Evolutionary conservation across 2,329 filamentous ascomycete species (phyloP), one percentile per base, ranked within the genome.

Genomic region (Microdochium nivale): DNA sequence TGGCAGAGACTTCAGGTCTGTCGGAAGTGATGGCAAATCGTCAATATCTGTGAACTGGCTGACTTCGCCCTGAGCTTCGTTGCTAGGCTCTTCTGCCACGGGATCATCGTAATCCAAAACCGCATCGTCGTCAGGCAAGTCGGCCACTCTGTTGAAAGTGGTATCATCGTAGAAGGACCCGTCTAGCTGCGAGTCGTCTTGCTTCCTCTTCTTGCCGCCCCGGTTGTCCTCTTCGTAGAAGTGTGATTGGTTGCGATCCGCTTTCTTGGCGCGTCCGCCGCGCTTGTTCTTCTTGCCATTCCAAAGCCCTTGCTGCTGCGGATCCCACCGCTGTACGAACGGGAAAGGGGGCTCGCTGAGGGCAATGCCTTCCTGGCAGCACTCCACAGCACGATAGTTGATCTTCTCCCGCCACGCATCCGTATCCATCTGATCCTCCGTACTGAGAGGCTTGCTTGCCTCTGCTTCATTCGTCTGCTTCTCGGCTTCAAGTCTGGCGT

Each of bases 281-380:
- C 68, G 64, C 48, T 71, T 70, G 37, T 65, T 67, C 44, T 67
- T 69, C 57, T 72, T 72, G 2, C 46, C 46, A 16, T 65, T 64
- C 56, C 71, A 70, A 16, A 55, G 56, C 32, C 60, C 57, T 65
- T 80, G 77, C 60, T 91, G 87, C 54, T 90, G 85, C 3, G 81
- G 78, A 66, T 95, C 89, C 92, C 91, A 96, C 47, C 88, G 80
- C 66, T 96, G 90, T 16, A 87, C 75, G 65, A 96, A 96, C 0
- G 91, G 91, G 62, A 95, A 96, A 0, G 91, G 88, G 0, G 92
- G 91, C 32, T 88, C 79, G 50, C 80, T 87, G 47, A 95, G 73
- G 30, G 78, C 71, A 37, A 89, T 70, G 4, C 76, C 79, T 27
- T 87, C 79, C n/a, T 87, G 77, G 55, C 83, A 81, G 67, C 91